phyloP scores from a whole-genome alignment of 768 basidiomycete species.

The Suillus luteus region DNA sequence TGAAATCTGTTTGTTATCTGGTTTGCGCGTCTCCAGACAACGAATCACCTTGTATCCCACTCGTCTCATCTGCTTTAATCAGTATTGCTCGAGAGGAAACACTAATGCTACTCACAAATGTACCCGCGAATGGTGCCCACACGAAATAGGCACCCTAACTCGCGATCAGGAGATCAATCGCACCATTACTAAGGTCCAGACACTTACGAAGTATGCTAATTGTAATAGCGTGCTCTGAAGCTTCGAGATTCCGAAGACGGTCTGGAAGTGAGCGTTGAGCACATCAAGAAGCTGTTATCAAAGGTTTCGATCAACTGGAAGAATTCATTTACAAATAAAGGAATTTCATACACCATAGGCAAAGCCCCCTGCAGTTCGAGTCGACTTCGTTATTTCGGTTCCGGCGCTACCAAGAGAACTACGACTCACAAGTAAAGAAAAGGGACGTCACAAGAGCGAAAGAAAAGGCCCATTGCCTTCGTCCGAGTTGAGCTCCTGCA shows the following conservation, averaged over 20 bases:
- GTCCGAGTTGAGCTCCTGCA: slow-evolving; percentile 42
- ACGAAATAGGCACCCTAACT: slow-evolving; percentile 61
- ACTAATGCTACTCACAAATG: slow-evolving; percentile 47
- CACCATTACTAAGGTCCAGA: neutral
- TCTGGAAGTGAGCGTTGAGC: slow-evolving; percentile 73
- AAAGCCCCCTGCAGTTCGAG: slow-evolving; percentile 54
- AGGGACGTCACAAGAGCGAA: slow-evolving; percentile 72
- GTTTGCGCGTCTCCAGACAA: neutral
- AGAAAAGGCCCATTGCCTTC: slow-evolving; percentile 52
- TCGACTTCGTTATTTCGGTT: slow-evolving; percentile 1
- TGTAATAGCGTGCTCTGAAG: slow-evolving; percentile 76
- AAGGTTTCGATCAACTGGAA: slow-evolving; percentile 3
- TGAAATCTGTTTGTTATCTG: slow-evolving; percentile 6
- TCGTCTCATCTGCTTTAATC: slow-evolving; percentile 49
- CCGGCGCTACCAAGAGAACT: neutral
- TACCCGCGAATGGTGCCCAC: slow-evolving; percentile 57
- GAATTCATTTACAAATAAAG: slow-evolving; percentile 10
- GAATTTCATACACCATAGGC: slow-evolving; percentile 55
- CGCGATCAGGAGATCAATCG: neutral
- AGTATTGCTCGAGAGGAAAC: slow-evolving; percentile 3
- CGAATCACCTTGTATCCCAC: slow-evolving; percentile 63
- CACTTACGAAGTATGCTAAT: slow-evolving; percentile 64
- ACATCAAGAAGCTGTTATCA: slow-evolving; percentile 59
- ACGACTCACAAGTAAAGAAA: slow-evolving; percentile 67
- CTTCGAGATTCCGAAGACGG: slow-evolving; percentile 65